A percentile compares a stretch with the other conserved stretches of the same genome.
phyloP scores from a whole-genome alignment of 257 asterid genomes.

The Leptodermis oblonga region DNA sequence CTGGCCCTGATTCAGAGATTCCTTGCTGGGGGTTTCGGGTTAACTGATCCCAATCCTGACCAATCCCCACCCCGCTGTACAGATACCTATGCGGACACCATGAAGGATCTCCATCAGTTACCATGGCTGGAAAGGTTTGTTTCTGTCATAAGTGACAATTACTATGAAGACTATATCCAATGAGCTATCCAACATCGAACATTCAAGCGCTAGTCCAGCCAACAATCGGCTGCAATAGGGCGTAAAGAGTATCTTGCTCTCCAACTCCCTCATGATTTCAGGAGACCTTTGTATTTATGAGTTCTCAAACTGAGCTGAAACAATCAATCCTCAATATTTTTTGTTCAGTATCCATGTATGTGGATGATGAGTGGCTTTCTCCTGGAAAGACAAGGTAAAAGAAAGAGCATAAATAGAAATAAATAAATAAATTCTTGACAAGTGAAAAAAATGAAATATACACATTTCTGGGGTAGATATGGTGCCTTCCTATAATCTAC shows the following conservation, averaged over 20 bases:
- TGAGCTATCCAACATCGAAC: slow-evolving; percentile 26
- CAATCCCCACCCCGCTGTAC: slow-evolving; percentile 68
- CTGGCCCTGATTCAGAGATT: slow-evolving; percentile 86
- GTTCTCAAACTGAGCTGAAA: background rate
- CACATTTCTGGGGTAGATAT: background rate
- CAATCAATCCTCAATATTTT: slow-evolving; percentile 1
- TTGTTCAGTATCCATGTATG: background rate
- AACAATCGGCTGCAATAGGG: background rate
- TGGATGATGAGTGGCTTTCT: slow-evolving; percentile 6
- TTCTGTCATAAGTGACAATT: slow-evolving; percentile 79
- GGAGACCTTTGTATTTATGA: slow-evolving; percentile 7
- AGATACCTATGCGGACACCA: slow-evolving; percentile 76
- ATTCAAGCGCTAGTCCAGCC: background rate
- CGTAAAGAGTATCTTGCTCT: slow-evolving; percentile 28
- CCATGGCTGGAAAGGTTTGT: slow-evolving; percentile 98
- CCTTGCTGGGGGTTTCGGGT: slow-evolving; percentile 81
- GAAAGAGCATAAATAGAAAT: background rate
- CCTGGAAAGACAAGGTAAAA: background rate
- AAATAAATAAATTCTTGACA: background rate
- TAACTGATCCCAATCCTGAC: slow-evolving; percentile 48
- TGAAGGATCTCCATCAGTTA: slow-evolving; percentile 93
- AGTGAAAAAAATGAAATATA: slow-evolving; percentile 7
- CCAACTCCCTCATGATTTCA: slow-evolving; percentile 11
- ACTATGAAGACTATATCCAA: slow-evolving; percentile 65
- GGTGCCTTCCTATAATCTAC: background rate